phyloP scores from a whole-genome alignment of 495 filamentous ascomycete species.

The Acidiella bohemica region DNA sequence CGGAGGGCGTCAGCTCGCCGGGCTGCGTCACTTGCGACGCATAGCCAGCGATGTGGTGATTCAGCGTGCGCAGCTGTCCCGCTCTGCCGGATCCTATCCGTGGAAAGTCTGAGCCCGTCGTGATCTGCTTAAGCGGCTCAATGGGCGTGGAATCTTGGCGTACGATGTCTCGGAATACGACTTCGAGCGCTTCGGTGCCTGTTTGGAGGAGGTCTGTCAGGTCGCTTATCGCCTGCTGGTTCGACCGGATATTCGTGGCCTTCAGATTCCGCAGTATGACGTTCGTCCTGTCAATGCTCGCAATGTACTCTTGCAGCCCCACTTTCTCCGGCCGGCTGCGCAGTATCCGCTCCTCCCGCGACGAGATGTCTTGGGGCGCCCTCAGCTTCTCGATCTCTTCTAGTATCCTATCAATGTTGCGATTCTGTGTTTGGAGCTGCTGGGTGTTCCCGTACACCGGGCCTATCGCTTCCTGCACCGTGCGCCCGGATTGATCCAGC shows the following conservation, averaged over 20 bases:
- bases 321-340: slow-evolving; percentile 59
- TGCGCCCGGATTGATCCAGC: slow-evolving; percentile 74
- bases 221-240: slow-evolving; percentile 77
- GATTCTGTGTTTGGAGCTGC: slow-evolving; percentile 67
- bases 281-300: slow-evolving; percentile 75
- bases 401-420: slow-evolving; percentile 74
- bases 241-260: slow-evolving; percentile 73
- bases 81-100: slow-evolving; percentile 43
- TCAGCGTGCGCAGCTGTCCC: slow-evolving; percentile 45
- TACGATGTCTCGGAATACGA: slow-evolving; percentile 60
- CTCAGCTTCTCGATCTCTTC: slow-evolving; percentile 76
- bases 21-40: slow-evolving; percentile 36
- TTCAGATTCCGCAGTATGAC: slow-evolving; percentile 68
- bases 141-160: slow-evolving; percentile 59
- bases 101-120: slow-evolving; percentile 60
- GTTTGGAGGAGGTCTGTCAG: slow-evolving; percentile 60
- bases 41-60: slow-evolving; percentile 42
- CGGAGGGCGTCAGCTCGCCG: slow-evolving; percentile 41
- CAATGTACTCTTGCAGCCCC: slow-evolving; percentile 73
- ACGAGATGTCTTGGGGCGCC: slow-evolving; percentile 76
- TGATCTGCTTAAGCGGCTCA: slow-evolving; percentile 85
- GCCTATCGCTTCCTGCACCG: slow-evolving; percentile 79
- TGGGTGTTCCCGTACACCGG: slow-evolving; percentile 90
- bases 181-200: slow-evolving; percentile 70
- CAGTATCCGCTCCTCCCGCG: slow-evolving; percentile 81